Evolutionary conservation across 345 rosid genomes (phyloP).

Genomic region (Brassica rapa): DNA sequence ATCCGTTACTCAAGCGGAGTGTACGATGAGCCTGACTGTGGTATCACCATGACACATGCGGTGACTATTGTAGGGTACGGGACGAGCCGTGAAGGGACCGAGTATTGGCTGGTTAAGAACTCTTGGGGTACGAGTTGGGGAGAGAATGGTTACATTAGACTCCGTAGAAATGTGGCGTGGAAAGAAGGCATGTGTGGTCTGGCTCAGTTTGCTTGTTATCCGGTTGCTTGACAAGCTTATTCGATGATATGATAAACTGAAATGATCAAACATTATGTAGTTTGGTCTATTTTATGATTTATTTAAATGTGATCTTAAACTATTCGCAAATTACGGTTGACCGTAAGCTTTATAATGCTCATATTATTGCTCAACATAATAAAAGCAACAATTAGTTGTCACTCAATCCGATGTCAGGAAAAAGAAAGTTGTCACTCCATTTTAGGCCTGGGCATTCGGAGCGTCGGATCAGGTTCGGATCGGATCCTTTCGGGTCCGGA

Average conservation of each 20-base stretch:
- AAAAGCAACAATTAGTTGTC: too few relatives aligned
- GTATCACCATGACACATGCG: conserved; percentile 42
- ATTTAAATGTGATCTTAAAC: not conserved
- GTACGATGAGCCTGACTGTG: conserved; percentile 45
- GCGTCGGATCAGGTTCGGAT: too few relatives aligned
- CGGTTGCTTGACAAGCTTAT: conserved; percentile 22
- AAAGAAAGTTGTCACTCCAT: too few relatives aligned
- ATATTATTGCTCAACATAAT: not conserved
- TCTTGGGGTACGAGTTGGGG: conserved; percentile 67
- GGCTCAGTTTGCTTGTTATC: conserved; percentile 47
- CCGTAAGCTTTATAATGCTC: not conserved
- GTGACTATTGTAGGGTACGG: conserved; percentile 63
- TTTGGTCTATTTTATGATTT: not conserved
- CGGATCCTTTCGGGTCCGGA: too few relatives aligned
- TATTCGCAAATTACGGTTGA: not conserved
- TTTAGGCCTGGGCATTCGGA: too few relatives aligned
- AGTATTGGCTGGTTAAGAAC: conserved; percentile 61
- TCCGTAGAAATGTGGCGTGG: conserved; percentile 41
- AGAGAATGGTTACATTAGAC: conserved; percentile 55
- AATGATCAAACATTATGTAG: not conserved
- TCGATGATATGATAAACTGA: not conserved
- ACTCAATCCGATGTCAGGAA: too few relatives aligned
- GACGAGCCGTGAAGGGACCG: conserved; percentile 22
- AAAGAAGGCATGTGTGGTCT: conserved; percentile 59
- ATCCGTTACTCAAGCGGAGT: conserved; percentile 48